These are phyloP conservation scores for Penicillium steckii DNA, from an alignment of 495 filamentous ascomycete genomes.

Conservation along the genomic window DNA sequence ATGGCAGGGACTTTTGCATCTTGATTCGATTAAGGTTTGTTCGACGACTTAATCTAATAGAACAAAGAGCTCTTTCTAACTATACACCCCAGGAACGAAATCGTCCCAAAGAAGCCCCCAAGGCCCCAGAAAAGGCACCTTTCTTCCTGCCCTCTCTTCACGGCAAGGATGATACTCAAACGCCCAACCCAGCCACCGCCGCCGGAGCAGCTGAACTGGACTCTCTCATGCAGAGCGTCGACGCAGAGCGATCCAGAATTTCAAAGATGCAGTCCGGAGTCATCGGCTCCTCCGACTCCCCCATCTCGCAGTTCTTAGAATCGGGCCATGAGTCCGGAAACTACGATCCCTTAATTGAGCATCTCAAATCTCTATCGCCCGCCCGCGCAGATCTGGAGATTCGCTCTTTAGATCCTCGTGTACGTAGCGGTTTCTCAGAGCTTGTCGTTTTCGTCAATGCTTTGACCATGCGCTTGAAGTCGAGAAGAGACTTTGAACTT, in stretches of 20 bases:
- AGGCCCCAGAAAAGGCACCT: conserved; percentile 88
- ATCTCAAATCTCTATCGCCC: conserved; percentile 76
- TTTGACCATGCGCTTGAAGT: conserved; percentile 63
- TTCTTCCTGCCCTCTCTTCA: conserved; percentile 86
- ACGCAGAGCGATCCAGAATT: conserved; percentile 53
- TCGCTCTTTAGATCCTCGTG: conserved; percentile 63
- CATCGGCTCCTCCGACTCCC: conserved; percentile 32
- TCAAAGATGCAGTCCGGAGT: conserved; percentile 39
- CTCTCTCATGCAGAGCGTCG: conserved; percentile 32
- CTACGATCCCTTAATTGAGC: conserved; percentile 57
- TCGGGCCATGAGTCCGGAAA: conserved; percentile 42
- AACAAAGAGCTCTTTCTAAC: neutral
- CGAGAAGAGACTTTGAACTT: conserved; percentile 82
- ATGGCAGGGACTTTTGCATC: conserved; percentile 90
- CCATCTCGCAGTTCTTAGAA: conserved; percentile 58
- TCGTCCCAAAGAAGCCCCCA: conserved; percentile 88
- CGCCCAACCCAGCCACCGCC: conserved; percentile 14
- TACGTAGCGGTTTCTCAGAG: conserved; percentile 49
- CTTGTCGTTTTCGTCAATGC: conserved; percentile 70
- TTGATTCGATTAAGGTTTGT: conserved; percentile 76
- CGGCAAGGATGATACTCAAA: conserved; percentile 30
- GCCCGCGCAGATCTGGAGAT: conserved; percentile 86
- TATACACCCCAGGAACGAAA: conserved; percentile 64
- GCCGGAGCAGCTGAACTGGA: conserved; percentile 35
- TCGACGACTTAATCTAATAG: neutral